Evolutionary conservation across 345 rosid genomes (phyloP).

Genomic region (Chamaenerion angustifolium): DNA sequence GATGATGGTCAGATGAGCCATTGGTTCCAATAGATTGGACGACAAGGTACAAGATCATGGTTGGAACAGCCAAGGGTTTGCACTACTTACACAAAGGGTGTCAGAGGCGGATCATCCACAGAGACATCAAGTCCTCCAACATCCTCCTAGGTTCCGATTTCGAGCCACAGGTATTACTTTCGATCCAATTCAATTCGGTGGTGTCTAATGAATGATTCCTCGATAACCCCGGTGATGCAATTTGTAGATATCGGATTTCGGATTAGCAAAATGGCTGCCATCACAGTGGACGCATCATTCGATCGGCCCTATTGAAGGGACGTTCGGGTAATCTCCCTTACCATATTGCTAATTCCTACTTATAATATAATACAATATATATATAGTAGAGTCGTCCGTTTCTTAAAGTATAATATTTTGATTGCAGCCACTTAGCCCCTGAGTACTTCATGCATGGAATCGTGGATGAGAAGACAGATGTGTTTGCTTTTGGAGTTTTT

Average conservation of each 20-base stretch:
- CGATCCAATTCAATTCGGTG: too few species aligned
- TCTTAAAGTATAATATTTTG: too few species aligned
- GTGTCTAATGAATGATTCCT: too few species aligned
- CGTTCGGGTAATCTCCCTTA: slow-evolving; percentile 49
- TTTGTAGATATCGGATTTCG: slow-evolving; percentile 81
- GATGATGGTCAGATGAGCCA: slow-evolving; percentile 25
- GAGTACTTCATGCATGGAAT: slow-evolving; percentile 94
- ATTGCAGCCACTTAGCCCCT: slow-evolving; percentile 74
- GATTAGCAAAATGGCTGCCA: slow-evolving; percentile 96
- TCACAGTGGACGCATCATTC: slow-evolving; percentile 99
- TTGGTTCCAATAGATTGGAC: slow-evolving; percentile 52
- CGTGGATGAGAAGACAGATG: slow-evolving; percentile 96
- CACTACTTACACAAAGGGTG: slow-evolving; percentile 85
- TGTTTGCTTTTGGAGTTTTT: slow-evolving; percentile 92
- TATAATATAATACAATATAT: too few species aligned
- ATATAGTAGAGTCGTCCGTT: too few species aligned
- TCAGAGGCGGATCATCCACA: slow-evolving; percentile 82
- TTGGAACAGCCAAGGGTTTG: slow-evolving; percentile 80
- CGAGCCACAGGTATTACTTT: slow-evolving; percentile 59
- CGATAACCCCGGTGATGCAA: too few species aligned
- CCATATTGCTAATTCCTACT: not conserved
- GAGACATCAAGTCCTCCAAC: slow-evolving; percentile 93
- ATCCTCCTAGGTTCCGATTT: slow-evolving; percentile 66
- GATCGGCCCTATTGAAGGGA: slow-evolving; percentile 95
- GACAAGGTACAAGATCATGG: slow-evolving; percentile 59